phyloP scores from a whole-genome alignment of 768 basidiomycete genomes.

The Pholiota microspora region DNA sequence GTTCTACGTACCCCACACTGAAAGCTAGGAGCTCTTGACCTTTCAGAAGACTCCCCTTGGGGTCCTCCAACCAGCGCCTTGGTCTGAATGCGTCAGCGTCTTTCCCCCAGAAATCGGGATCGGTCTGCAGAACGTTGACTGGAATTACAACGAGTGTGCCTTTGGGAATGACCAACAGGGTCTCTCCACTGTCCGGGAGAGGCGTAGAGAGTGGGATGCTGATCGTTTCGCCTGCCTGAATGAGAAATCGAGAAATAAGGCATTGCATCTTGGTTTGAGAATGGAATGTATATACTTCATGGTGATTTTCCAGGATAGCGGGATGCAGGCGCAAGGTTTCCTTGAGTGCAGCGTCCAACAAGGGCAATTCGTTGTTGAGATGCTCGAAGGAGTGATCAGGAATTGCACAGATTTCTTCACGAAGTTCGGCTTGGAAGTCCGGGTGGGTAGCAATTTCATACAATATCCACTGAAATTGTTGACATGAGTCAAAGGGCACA shows the following conservation, averaged over 20 bases:
- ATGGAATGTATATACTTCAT: constrained; percentile 38
- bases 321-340: constrained; percentile 64
- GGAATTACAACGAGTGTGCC: constrained; percentile 56
- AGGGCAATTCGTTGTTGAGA: constrained; percentile 44
- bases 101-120: constrained; percentile 55
- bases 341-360: constrained; percentile 60
- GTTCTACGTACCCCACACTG: constrained; percentile 47
- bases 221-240: constrained; percentile 50
- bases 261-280: neutral
- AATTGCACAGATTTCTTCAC: constrained; percentile 48
- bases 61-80: constrained; percentile 56
- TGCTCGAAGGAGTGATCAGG: constrained; percentile 51
- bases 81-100: constrained; percentile 59
- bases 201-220: constrained; percentile 54
- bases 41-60: constrained; percentile 23
- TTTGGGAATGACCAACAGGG: constrained; percentile 49
- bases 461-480: constrained; percentile 51
- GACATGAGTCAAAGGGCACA: constrained; percentile 8
- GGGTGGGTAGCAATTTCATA: constrained; percentile 58
- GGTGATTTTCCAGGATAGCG: constrained; percentile 63
- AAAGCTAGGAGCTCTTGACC: constrained; percentile 53
- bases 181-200: constrained; percentile 40
- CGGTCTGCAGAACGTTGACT: constrained; percentile 55
- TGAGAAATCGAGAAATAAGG: no score
- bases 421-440: constrained; percentile 51